Conservation (phyloP, 305 asterid genomes). For the Fraxinus platypoda region DNA sequence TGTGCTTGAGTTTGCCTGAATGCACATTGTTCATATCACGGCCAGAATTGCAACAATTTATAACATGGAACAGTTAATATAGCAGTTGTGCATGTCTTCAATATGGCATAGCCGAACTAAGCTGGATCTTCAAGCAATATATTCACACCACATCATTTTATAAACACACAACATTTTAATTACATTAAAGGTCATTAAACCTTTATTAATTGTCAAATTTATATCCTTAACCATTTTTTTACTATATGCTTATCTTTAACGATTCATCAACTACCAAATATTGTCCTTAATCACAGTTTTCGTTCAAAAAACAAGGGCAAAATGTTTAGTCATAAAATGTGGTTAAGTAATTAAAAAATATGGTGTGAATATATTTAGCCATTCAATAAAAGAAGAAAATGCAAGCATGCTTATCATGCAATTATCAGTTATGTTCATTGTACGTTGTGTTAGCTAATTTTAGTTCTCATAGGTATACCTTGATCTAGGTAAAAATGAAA, state of each 20-base stretch:
- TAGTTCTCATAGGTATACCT: not conserved
- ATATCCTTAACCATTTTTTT: not conserved
- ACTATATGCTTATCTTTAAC: not conserved
- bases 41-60: not conserved
- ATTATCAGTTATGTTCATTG: not conserved
- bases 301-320: not conserved
- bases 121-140: constrained; percentile 2
- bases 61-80: not conserved
- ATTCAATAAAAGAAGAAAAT: not conserved
- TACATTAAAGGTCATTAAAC: not conserved
- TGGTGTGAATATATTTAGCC: not conserved
- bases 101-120: constrained; percentile 1
- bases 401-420: not conserved
- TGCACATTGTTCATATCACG: not conserved
- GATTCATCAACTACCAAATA: not conserved
- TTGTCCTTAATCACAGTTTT: not conserved
- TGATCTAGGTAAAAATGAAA: not conserved
- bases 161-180: not conserved
- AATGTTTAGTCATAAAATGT: not conserved
- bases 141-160: not conserved
- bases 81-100: not conserved
- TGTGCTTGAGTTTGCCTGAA: not conserved
- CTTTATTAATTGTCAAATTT: not conserved
- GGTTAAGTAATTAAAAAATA: not conserved
- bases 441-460: not conserved